Evolutionary conservation across 305 asterid genomes (phyloP), one percentile per base, ranked within the genome.

Genomic region (Coffea humblotiana): DNA sequence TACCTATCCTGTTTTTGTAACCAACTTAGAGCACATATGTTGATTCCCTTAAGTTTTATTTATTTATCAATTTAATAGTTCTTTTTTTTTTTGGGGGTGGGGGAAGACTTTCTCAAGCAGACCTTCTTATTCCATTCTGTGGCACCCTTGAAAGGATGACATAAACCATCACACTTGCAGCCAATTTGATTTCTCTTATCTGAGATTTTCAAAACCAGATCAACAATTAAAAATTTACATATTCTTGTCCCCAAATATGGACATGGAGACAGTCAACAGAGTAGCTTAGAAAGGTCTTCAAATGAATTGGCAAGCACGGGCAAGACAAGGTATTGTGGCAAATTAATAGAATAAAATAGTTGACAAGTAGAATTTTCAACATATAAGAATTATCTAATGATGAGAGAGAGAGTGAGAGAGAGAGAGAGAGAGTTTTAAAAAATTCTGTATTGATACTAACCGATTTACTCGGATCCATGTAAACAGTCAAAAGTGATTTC

Each of bases 391-490:
- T 58, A 8, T 12, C 40, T 75, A 49, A 23, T 25, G 54, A 43
- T 65, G 43, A 40, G 43, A 40, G 43, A 40, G 43, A n/a, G n/a
- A n/a, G n/a, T n/a, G n/a, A n/a, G n/a, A n/a, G n/a, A n/a, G n/a
- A n/a, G n/a, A n/a, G 43, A 40, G 43, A 40, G 43, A 40, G 43
- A 40, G 43, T 40, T 40, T 32, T 3, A 40, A 40, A 3, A 40
- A 75, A 35, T 19, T 75, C 29, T 23, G 56, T 58, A 49, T 40
- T 25, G 63, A 43, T 71, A 75, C 99, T 86, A 86, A 94, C 98
- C 67, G 97, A 89, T 91, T 88, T 93, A 80, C 87, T 85, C 54
- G 97, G 93, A 84, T 95, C 97, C 99, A 93, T 90, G 91, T 95
- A 94, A 78, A 92, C 91, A 69, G 84, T 86, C 85, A 95, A 81